Evolutionary conservation across 352 stramenopile genomes (phyloP).

Genomic region (Globisporangium emineosum): DNA sequence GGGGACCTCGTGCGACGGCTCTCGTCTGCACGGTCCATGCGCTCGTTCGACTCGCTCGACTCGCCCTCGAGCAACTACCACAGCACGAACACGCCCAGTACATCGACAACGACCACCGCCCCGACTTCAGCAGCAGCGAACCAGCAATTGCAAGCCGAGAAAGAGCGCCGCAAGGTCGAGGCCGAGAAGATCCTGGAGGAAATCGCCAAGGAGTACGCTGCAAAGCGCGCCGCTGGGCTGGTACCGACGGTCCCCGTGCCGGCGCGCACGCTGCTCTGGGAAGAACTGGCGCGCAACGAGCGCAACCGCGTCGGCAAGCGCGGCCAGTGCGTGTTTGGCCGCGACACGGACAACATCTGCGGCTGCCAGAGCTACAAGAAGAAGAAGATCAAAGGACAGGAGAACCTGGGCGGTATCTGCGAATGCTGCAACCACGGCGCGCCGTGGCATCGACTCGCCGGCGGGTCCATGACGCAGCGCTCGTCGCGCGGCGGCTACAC

Average conservation of each 20-base stretch:
- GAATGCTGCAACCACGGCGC: constrained; percentile 68
- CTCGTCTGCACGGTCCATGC: constrained; percentile 14
- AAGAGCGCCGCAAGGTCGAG: constrained; percentile 38
- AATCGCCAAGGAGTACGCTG: constrained; percentile 80
- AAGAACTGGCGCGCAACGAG: constrained; percentile 62
- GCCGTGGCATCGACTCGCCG: constrained; percentile 62
- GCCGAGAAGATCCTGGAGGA: constrained; percentile 70
- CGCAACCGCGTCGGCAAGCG: constrained; percentile 37
- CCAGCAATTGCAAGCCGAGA: constrained; percentile 18
- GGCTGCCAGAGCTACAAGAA: constrained; percentile 63
- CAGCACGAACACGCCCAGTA: neutral
- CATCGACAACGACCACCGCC: neutral
- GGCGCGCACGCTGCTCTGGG: constrained; percentile 73
- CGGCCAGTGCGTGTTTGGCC: constrained; percentile 67
- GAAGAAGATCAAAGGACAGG: constrained; percentile 33
- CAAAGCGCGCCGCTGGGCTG: constrained; percentile 68
- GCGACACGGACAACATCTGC: constrained; percentile 47
- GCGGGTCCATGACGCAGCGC: constrained; percentile 36
- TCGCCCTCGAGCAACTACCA: constrained; percentile 8
- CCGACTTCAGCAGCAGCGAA: constrained; percentile 1
- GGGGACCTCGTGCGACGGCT: constrained; percentile 14
- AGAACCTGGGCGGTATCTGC: constrained; percentile 59
- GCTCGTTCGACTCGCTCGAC: constrained; percentile 14
- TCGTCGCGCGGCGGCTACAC: constrained; percentile 10
- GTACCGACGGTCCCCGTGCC: constrained; percentile 71